Base-by-base conservation (phyloP, 306 rosid genomes). In the Crotalaria pallida region DNA sequence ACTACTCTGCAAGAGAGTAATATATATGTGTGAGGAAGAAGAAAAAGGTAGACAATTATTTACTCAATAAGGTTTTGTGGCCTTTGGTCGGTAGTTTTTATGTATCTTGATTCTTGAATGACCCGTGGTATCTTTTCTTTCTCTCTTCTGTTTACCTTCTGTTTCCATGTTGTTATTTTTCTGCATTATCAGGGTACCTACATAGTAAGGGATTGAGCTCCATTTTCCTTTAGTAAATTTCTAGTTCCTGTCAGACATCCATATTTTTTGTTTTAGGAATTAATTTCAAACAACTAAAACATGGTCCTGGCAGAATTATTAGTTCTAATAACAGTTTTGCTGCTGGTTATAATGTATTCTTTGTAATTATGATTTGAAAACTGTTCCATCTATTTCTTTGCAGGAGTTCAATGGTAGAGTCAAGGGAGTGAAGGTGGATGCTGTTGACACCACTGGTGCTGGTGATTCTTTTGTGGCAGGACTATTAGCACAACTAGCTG, bases 391-490 rank as follows among this genome's bases (percentile, higher is more conserved):
- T 44, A 13, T 50, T 48, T 79, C 31, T 71, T 64, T 81, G 77
- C 92, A 90, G 98, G 89, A 86, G 22, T 94, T 90, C 76, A 81
- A 77, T 67, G 98, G 98, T 17, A 90, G 89, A 83, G 97, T 85
- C 33, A 60, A 73, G 71, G 98, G 97, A 69, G 43, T 87, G 65
- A 87, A 85, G 89, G 98, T 85, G 78, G 92, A 90, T 50, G 89
- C 96, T 10, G 88, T 94, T 69, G 97, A 94, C 84, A 84, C 96
- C 22, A 94, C 98, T 44, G 98, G 97, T 67, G 98, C 98, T 45
- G 98, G 98, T 69, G 98, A 94, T 71, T 96, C 97, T n/a, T 94
- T 94, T 88, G 97, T 94, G 58, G 98, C 98, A 16, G 97, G 97
- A 80, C 73, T 87, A 60, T 71, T 94, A 55, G 87, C 96, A n/a